phyloP scores from a whole-genome alignment of 2,329 filamentous ascomycete species.

The Botrytis fragariae region DNA sequence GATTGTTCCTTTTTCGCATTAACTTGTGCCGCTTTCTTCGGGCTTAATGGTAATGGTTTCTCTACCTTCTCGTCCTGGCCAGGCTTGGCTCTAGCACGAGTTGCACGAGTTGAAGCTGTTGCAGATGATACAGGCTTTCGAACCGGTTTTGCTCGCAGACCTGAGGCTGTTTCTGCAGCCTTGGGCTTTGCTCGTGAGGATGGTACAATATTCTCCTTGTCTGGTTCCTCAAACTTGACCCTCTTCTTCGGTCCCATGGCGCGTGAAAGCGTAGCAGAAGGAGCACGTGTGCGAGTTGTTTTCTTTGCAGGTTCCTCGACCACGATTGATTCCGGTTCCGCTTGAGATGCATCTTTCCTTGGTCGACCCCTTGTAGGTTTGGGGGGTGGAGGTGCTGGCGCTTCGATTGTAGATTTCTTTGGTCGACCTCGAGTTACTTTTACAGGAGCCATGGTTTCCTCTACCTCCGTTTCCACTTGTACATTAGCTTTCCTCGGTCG shows the following conservation, averaged over 20 bases:
- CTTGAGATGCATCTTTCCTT: slow-evolving; percentile 34
- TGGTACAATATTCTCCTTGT: slow-evolving; percentile 61
- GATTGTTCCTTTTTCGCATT: slow-evolving; percentile 44
- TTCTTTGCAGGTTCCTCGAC: slow-evolving; percentile 42
- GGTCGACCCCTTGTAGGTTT: slow-evolving; percentile 33
- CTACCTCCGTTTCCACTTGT: slow-evolving; percentile 31
- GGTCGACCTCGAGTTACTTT: slow-evolving; percentile 47
- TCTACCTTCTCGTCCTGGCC: slow-evolving; percentile 37
- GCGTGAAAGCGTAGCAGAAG: slow-evolving; percentile 40
- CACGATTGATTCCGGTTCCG: slow-evolving; percentile 25
- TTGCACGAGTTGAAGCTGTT: slow-evolving; percentile 33
- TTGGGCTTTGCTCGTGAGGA: slow-evolving; percentile 42
- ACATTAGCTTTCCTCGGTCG: slow-evolving; percentile 45
- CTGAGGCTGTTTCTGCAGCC: slow-evolving; percentile 39
- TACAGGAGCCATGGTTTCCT: slow-evolving; percentile 30
- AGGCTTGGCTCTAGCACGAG: slow-evolving; percentile 36
- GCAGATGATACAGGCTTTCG: slow-evolving; percentile 44
- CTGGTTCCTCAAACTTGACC: slow-evolving; percentile 59
- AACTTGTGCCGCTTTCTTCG: slow-evolving; percentile 63
- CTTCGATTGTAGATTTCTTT: slow-evolving; percentile 40
- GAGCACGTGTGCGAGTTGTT: slow-evolving; percentile 40
- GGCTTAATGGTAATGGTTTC: slow-evolving; percentile 55
- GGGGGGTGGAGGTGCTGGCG: slow-evolving; percentile 25
- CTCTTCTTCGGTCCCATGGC: slow-evolving; percentile 55
- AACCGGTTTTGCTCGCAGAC: slow-evolving; percentile 48